A percentile compares a stretch with the other conserved stretches of the same genome.
These are phyloP conservation scores for Scutellospora calospora DNA, from an alignment of 371 early-diverging fungal genomes.

Conservation along the genomic window DNA sequence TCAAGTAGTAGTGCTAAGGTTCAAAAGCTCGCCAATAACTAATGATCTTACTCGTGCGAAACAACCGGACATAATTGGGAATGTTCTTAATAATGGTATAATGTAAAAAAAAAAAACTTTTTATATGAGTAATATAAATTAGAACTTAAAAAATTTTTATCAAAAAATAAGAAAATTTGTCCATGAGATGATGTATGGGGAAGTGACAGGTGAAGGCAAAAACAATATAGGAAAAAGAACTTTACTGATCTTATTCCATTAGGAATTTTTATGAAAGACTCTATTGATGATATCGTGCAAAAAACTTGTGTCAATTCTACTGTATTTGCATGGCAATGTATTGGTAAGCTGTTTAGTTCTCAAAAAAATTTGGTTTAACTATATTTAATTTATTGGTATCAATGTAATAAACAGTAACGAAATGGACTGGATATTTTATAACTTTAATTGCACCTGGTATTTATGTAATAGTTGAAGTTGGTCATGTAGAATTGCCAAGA, in stretches of 20 bases:
- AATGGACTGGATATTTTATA: slow-evolving; percentile 2
- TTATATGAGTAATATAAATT: too few species aligned
- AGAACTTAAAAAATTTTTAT: too few species aligned
- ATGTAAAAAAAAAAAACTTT: too few species aligned
- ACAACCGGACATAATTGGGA: slow-evolving; percentile 43
- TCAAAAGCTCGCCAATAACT: slow-evolving; percentile 36
- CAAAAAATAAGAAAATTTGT: slow-evolving; percentile 23
- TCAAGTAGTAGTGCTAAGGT: slow-evolving; percentile 20
- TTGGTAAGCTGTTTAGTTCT: slow-evolving; percentile 36
- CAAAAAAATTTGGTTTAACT: too few species aligned
- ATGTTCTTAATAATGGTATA: slow-evolving; percentile 35
- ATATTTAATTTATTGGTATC: not conserved
- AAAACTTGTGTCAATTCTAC: slow-evolving; percentile 27
- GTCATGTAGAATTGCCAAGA: slow-evolving; percentile 11
- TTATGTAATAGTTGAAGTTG: slow-evolving; percentile 27
- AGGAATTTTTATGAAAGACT: slow-evolving; percentile 42
- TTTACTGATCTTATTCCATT: slow-evolving; percentile 28
- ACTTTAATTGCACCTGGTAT: not conserved
- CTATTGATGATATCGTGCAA: not conserved
- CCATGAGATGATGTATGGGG: slow-evolving; percentile 35
- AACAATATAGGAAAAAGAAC: slow-evolving; percentile 41
- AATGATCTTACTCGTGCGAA: slow-evolving; percentile 39
- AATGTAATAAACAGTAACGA: too few species aligned
- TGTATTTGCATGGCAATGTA: slow-evolving; percentile 36
- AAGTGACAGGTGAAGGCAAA: slow-evolving; percentile 35